These are phyloP conservation scores for Arabidopsis hybrid DNA, from an alignment of 441 rosid species.

Conservation along the genomic window DNA sequence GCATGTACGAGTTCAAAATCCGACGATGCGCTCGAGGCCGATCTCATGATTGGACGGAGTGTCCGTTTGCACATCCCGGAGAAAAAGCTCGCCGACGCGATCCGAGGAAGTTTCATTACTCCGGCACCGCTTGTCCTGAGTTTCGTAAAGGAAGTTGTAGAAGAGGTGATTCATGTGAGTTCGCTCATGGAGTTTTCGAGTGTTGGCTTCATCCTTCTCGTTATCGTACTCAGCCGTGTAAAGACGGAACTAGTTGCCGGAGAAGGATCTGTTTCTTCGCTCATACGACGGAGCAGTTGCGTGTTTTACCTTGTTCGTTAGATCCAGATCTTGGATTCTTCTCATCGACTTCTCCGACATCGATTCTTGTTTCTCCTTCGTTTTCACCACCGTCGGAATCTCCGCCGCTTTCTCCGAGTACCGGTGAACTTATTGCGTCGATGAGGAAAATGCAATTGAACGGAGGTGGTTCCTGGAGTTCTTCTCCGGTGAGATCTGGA, in stretches of 20 bases:
- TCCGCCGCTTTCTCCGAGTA: conserved; percentile 56
- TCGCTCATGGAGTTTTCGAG: conserved; percentile 71
- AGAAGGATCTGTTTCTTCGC: conserved; percentile 73
- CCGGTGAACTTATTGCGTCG: conserved; percentile 44
- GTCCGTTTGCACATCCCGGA: conserved; percentile 71
- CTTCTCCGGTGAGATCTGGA: conserved; percentile 47
- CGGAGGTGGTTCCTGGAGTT: conserved; percentile 41
- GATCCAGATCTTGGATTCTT: conserved; percentile 50
- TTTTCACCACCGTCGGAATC: conserved; percentile 59
- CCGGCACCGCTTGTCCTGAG: conserved; percentile 64
- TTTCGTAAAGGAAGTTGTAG: conserved; percentile 61
- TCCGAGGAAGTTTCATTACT: conserved; percentile 57
- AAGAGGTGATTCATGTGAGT: conserved; percentile 67
- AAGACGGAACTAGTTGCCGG: conserved; percentile 56
- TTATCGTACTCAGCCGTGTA: conserved; percentile 72
- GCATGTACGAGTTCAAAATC: conserved; percentile 70
- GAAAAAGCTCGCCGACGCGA: conserved; percentile 71
- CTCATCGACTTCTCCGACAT: conserved; percentile 57
- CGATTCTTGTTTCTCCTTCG: conserved; percentile 57
- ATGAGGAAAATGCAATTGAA: conserved; percentile 51
- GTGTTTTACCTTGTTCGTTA: conserved; percentile 41
- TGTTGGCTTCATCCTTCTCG: conserved; percentile 76
- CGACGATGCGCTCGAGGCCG: conserved; percentile 60
- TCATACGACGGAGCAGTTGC: conserved; percentile 66
- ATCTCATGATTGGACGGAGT: conserved; percentile 78